Conservation (phyloP, 1,139 yeast species). For the Lodderomyces oxycetoniae region DNA sequence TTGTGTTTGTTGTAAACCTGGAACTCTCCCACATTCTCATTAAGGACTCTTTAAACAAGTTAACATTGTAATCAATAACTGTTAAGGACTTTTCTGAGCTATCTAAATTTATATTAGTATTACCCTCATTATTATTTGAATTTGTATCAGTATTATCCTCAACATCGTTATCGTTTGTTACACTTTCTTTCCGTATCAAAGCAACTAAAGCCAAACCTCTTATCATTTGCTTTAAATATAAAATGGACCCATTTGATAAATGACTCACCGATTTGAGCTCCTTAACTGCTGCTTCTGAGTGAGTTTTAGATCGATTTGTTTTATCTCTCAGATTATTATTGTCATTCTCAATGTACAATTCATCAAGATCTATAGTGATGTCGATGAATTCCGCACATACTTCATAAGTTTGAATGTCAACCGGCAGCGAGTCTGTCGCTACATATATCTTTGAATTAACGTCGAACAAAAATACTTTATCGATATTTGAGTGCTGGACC, state of each 20-base stretch:
- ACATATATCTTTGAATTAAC: slow-evolving; percentile 91
- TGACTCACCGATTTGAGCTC: slow-evolving; percentile 65
- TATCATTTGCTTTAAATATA: slow-evolving; percentile 87
- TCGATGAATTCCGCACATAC: slow-evolving; percentile 97
- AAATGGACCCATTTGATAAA: slow-evolving; percentile 74
- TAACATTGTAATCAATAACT: slow-evolving; percentile 84
- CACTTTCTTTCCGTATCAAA: slow-evolving; percentile 62
- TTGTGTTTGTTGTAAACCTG: slow-evolving; percentile 7
- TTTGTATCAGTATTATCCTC: slow-evolving; percentile 27
- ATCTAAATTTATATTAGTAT: slow-evolving; percentile 41
- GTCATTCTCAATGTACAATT: slow-evolving; percentile 50
- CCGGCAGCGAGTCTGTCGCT: slow-evolving; percentile 94
- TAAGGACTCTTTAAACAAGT: slow-evolving; percentile 71
- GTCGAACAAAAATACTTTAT: slow-evolving; percentile 88
- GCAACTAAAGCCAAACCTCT: slow-evolving; percentile 91
- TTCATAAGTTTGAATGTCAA: slow-evolving; percentile 91
- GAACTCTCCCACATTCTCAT: slow-evolving; percentile 69
- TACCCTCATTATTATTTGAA: slow-evolving; percentile 32
- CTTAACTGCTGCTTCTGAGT: slow-evolving; percentile 16
- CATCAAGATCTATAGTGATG: slow-evolving; percentile 84
- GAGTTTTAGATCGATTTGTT: slow-evolving; percentile 11
- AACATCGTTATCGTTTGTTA: slow-evolving; percentile 12
- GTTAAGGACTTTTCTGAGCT: slow-evolving; percentile 54
- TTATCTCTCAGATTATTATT: slow-evolving; percentile 1
- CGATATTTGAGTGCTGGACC: slow-evolving; percentile 86